Evolutionary conservation across 805 yeast species (phyloP).

Genomic region (Hanseniaspora pseudoguilliermondii): DNA sequence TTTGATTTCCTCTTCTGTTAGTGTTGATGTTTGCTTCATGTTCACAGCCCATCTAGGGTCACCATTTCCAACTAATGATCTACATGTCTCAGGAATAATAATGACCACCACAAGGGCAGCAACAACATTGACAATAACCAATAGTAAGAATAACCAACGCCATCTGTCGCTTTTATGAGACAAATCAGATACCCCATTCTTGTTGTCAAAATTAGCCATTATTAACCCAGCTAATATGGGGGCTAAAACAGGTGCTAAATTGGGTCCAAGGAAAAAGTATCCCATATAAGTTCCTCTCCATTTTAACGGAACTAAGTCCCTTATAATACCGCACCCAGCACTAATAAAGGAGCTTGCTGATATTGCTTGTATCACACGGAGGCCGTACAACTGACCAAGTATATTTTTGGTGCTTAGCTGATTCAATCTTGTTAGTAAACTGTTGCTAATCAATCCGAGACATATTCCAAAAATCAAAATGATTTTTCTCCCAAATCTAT

Average conservation of each 20-base stretch:
- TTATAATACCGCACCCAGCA: constrained; percentile 82
- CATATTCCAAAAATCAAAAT: constrained; percentile 44
- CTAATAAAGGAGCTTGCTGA: constrained; percentile 84
- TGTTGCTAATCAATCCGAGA: constrained; percentile 47
- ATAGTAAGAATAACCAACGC: constrained; percentile 73
- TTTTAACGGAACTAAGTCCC: constrained; percentile 55
- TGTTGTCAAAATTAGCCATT: constrained; percentile 22
- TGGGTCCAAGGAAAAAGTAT: constrained; percentile 72
- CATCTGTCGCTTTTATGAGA: constrained; percentile 57
- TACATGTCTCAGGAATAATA: constrained; percentile 66
- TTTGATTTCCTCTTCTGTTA: not conserved
- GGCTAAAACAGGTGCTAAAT: constrained; percentile 73
- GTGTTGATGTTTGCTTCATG: not conserved
- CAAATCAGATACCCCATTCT: not conserved
- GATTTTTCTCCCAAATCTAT: constrained; percentile 52
- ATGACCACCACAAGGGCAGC: constrained; percentile 41
- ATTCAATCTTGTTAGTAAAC: constrained; percentile 41
- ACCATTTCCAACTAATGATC: constrained; percentile 47
- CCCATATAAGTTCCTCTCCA: constrained; percentile 77
- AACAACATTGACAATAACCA: constrained; percentile 53
- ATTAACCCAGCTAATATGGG: constrained; percentile 79
- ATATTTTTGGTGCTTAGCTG: constrained; percentile 34
- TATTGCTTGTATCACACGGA: constrained; percentile 60
- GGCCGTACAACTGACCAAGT: constrained; percentile 48
- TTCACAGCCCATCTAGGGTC: constrained; percentile 25